Evolutionary conservation across 257 asterid species (phyloP), one percentile per base, ranked within the genome.

Genomic region (Solanum neorickii): DNA sequence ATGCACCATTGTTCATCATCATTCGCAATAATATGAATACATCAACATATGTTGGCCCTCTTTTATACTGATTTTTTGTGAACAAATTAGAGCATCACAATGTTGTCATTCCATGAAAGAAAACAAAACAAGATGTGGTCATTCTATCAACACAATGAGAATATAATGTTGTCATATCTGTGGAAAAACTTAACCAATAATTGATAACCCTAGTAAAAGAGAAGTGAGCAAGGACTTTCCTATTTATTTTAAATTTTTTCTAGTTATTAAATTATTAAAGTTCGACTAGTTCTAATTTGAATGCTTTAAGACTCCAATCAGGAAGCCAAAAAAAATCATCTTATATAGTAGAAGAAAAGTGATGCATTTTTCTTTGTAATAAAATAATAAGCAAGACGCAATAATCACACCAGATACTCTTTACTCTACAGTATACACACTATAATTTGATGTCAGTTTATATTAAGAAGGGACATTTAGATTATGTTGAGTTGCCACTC

Each of bases 101-200:
- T 37, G 82, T 74, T 44, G 49, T 72, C 80, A 72, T 72, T 72
- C 15, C n/a, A 18, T 18, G 21, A 70, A 70, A 70, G 14, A 70
- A 70, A 70, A 70, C 42, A 70, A 70, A 31, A 70, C 25, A 31
- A 47, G 6, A 83, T 93, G 93, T 88, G 59, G 87, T 90, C 94
- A 93, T 92, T 78, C 85, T 92, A 83, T 84, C 80, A 88, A 90
- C 91, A 93, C 21, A 18, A 47, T 16, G 5, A 31, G 35, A 18
- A 29, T 12, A 66, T 21, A 20, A 86, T 88, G 89, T 86, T 69
- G 75, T 69, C 75, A 29, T 69, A 14, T 69, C 23, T 69, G 5
- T 69, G 41, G 21, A 68, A 68, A 27, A 14, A 13, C 73, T 27
- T 29, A 14, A 52, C n/a, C 2, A 52, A 10, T 29, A 29, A 68